These are phyloP conservation scores for Talaromyces sp. DNA, from an alignment of 2,329 filamentous ascomycete species.

Conservation along the genomic window DNA sequence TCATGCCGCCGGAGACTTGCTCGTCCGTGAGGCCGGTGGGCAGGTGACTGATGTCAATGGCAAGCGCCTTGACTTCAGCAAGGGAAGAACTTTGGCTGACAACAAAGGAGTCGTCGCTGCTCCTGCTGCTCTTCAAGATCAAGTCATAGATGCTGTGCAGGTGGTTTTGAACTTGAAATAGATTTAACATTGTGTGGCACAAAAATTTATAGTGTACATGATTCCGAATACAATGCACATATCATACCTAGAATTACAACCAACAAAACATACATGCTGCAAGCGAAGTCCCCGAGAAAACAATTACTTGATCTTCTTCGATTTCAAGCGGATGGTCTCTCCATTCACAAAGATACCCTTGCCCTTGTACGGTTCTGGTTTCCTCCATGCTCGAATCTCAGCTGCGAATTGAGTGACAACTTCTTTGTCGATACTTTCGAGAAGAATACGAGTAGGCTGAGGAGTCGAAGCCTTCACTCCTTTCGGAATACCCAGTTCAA, in stretches of 20 bases:
- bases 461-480: constrained; percentile 84
- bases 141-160: constrained; percentile 77
- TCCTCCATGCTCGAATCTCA: constrained; percentile 78
- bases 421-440: constrained; percentile 84
- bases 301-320: constrained; percentile 86
- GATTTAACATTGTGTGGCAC: constrained; percentile 1
- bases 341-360: constrained; percentile 98
- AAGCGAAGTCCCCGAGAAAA: constrained; percentile 9
- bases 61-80: constrained; percentile 76
- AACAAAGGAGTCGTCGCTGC: constrained; percentile 96
- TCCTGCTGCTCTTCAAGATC: constrained; percentile 65
- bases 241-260: constrained; percentile 20
- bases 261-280: constrained; percentile 9
- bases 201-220: constrained; percentile 26
- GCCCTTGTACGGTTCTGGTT: constrained; percentile 96
- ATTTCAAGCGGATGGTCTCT: constrained; percentile 96
- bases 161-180: constrained; percentile 59
- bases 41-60: constrained; percentile 85
- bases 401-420: constrained; percentile 88
- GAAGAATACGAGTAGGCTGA: constrained; percentile 80
- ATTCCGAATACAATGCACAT: constrained; percentile 20
- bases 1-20: constrained; percentile 88
- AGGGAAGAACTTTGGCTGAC: constrained; percentile 74
- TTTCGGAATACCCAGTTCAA: constrained; percentile 77
- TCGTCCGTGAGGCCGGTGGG: constrained; percentile 90